phyloP scores from a whole-genome alignment of 2,329 filamentous ascomycete species.

The Cladophialophora immunda region DNA sequence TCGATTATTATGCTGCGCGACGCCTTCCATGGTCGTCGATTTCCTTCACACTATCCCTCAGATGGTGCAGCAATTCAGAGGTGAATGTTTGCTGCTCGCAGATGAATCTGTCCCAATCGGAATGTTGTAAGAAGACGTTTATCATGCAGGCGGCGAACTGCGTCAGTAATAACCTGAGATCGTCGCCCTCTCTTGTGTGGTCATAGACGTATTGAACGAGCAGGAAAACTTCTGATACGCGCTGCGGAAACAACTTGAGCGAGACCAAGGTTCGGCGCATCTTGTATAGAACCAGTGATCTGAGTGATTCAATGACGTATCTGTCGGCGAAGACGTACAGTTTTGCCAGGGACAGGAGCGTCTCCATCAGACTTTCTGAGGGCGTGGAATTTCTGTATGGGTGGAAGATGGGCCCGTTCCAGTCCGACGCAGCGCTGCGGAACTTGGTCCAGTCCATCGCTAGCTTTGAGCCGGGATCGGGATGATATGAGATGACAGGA shows the following conservation, averaged over 20 bases:
- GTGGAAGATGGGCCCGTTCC: constrained; percentile 7
- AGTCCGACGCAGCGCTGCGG: neutral
- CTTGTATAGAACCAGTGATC: constrained; percentile 45
- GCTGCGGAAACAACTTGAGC: constrained; percentile 44
- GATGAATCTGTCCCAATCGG: constrained; percentile 14
- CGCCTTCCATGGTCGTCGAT: neutral
- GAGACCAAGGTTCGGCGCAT: constrained; percentile 45
- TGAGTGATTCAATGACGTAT: constrained; percentile 48
- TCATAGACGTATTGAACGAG: constrained; percentile 49
- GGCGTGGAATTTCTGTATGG: constrained; percentile 10
- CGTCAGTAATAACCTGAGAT: constrained; percentile 27
- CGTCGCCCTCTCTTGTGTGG: constrained; percentile 42
- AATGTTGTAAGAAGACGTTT: constrained; percentile 1
- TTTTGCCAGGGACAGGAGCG: constrained; percentile 49
- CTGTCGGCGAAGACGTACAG: constrained; percentile 54
- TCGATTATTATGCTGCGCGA: neutral
- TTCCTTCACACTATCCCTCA: constrained; percentile 6
- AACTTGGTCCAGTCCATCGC: constrained; percentile 12
- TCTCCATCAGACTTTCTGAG: constrained; percentile 14
- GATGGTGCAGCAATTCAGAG: constrained; percentile 7
- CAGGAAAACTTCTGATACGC: constrained; percentile 44
- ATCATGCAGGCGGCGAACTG: constrained; percentile 39
- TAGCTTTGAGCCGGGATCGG: constrained; percentile 13
- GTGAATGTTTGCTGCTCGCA: constrained; percentile 7
- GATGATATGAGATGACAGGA: neutral